Evolutionary conservation across 176 grass and related monocot species (phyloP), one percentile per base, ranked within the genome.

Genomic region (Oropetium thomaeum): DNA sequence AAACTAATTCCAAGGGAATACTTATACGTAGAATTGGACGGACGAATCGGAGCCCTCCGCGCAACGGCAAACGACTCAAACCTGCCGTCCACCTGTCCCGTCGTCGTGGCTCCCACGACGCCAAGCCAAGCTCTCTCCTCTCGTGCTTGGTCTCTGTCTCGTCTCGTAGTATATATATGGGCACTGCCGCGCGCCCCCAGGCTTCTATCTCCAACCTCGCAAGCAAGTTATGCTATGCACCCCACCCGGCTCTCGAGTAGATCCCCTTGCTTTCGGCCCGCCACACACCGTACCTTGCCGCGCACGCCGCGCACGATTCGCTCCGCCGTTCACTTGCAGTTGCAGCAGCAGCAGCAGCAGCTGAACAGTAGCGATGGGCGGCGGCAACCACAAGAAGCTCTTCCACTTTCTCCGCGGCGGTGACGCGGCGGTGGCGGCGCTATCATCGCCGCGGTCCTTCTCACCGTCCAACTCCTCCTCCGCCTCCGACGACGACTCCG

Each of bases 401-500:
- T 25, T 80, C 35, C 62, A 76, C 53, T 58, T 93, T 54, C 76
- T 87, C 78, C 80, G 73, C 4, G 31, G 22, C 1, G 87, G 90
- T 10, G 10, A 8, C 0, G 59, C 27, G 10, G 16, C 35, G 16
- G 37, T 52, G 19, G 26, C 28, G 0, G 17, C 71, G 4, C 1
- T 5, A 16, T 71, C 55, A 3, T 83, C 85, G 14, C 68, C 67
- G 0, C 39, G 35, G 15, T 82, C 74, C 20, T 60, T 67, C 20
- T 82, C 66, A n/a, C n/a, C n/a, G 12, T 82, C 79, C 23, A 52
- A 6, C 32, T 51, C 54, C 16, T 81, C 73, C 19, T 82, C 79
- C 23, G 65, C n/a, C 13, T 87, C 85, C 19, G 81, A 89, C 30
- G 81, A 72, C 9, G 81, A 81, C 44, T n/a, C n/a, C n/a, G 70